Conservation (phyloP, 768 basidiomycete species). For the Boletales sp. region DNA sequence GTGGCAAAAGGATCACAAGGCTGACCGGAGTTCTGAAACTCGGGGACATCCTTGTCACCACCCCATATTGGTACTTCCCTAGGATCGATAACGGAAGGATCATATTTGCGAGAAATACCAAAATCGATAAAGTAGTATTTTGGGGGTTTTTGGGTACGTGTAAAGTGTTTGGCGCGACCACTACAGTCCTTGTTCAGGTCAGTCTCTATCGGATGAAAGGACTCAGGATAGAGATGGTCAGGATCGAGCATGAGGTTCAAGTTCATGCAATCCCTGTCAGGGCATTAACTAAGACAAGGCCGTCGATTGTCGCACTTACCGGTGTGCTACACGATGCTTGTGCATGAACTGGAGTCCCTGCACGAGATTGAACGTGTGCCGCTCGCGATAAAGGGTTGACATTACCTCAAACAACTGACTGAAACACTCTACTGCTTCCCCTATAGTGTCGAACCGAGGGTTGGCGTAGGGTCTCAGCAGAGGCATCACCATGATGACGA, state of each 20-base stretch:
- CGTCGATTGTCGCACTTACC: no score
- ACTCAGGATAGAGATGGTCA: constrained; percentile 18
- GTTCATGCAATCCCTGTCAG: constrained; percentile 24
- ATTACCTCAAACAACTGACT: constrained; percentile 27
- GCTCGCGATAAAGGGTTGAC: no score
- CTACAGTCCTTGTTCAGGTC: constrained; percentile 15
- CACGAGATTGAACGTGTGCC: no score
- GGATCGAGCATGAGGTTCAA: constrained; percentile 35
- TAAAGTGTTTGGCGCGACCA: constrained; percentile 21
- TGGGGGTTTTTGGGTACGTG: constrained; percentile 27
- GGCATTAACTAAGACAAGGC: no score
- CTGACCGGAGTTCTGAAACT: constrained; percentile 25
- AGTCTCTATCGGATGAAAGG: constrained; percentile 23
- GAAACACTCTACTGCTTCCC: constrained; percentile 30
- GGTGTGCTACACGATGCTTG: constrained; percentile 15
- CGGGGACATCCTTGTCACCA: constrained; percentile 42
- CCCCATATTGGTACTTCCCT: constrained; percentile 32
- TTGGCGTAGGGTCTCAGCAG: constrained; percentile 26
- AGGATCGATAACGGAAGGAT: constrained; percentile 24
- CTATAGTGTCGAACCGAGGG: constrained; percentile 26
- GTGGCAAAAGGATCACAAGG: constrained; percentile 38
- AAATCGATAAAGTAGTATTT: constrained; percentile 27
- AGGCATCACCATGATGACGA: constrained; percentile 31
- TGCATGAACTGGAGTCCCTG: constrained; percentile 28
- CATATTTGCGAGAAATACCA: constrained; percentile 32